Evolutionary conservation across 2,329 filamentous ascomycete species (phyloP).

Genomic region (Aspergillus ibericus): DNA sequence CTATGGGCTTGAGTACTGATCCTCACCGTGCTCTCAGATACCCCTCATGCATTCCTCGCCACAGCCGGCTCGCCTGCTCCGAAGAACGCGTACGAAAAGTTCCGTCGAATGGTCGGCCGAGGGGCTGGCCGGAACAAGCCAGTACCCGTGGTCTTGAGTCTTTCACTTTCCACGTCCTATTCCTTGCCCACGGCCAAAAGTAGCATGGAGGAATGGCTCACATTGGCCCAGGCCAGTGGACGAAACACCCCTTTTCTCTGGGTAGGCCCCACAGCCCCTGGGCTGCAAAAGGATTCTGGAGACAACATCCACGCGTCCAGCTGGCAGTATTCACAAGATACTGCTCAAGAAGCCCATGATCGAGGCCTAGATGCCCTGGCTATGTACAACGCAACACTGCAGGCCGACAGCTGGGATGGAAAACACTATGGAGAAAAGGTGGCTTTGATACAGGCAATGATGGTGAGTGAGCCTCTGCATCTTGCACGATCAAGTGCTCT

Average conservation of each 20-base stretch:
- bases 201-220: slow-evolving; percentile 44
- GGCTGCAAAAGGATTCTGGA: slow-evolving; percentile 33
- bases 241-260: slow-evolving; percentile 46
- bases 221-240: slow-evolving; percentile 34
- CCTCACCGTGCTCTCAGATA: slow-evolving; percentile 23
- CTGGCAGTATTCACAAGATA: slow-evolving; percentile 43
- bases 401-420: slow-evolving; percentile 42
- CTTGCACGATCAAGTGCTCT: slow-evolving; percentile 6
- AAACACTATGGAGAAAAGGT: slow-evolving; percentile 41
- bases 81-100: slow-evolving; percentile 25
- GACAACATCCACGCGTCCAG: slow-evolving; percentile 34
- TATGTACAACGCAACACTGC: slow-evolving; percentile 47
- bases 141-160: slow-evolving; percentile 42
- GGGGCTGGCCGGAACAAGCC: slow-evolving; percentile 37
- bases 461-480: slow-evolving; percentile 30
- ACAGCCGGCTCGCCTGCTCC: slow-evolving; percentile 34
- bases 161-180: slow-evolving; percentile 35
- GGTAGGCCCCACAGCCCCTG: slow-evolving; percentile 42
- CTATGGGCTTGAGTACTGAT: not conserved
- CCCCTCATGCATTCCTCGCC: slow-evolving; percentile 39
- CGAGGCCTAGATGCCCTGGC: slow-evolving; percentile 43
- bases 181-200: slow-evolving; percentile 28
- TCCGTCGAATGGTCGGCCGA: slow-evolving; percentile 32
- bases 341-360: slow-evolving; percentile 32
- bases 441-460: slow-evolving; percentile 46